phyloP scores from a whole-genome alignment of 169 alveolate genomes.

The Plasmodium falciparum region DNA sequence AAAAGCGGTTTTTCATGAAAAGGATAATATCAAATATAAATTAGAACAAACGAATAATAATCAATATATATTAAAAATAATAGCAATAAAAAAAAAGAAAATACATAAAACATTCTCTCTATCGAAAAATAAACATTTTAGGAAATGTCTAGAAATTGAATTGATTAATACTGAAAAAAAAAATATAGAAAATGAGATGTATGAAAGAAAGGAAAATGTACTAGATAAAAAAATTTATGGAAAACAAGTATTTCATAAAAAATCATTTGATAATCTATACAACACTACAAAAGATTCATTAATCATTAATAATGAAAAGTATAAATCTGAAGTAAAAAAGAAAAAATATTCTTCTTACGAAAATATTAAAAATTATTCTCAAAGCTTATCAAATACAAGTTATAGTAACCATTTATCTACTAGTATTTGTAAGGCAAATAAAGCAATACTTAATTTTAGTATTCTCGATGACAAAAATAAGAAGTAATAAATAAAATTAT shows the following conservation, averaged over 20 bases:
- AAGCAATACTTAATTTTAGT: conserved; percentile 61
- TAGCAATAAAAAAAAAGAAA: conserved; percentile 70
- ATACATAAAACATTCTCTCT: conserved; percentile 58
- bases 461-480: conserved; percentile 74
- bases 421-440: conserved; percentile 14
- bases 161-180: conserved; percentile 1
- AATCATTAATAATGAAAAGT: not conserved
- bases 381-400: conserved; percentile 24
- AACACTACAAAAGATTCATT: not conserved
- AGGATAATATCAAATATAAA: conserved; percentile 54
- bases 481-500: not conserved
- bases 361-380: conserved; percentile 26
- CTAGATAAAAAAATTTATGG: not conserved
- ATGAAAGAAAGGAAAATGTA: too few species aligned
- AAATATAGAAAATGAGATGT: not conserved
- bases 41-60: conserved; percentile 47
- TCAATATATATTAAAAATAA: conserved; percentile 63
- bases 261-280: not conserved
- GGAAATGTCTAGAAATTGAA: conserved; percentile 76
- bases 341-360: conserved; percentile 38
- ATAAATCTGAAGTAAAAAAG: not conserved
- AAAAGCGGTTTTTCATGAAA: conserved; percentile 38
- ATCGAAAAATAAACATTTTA: conserved; percentile 58
- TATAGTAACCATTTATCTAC: not conserved
- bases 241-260: not conserved